A percentile compares a stretch with the other conserved stretches of the same genome.
Evolutionary conservation across 495 filamentous ascomycete species (phyloP).

Genomic region (Trichoderma virens): DNA sequence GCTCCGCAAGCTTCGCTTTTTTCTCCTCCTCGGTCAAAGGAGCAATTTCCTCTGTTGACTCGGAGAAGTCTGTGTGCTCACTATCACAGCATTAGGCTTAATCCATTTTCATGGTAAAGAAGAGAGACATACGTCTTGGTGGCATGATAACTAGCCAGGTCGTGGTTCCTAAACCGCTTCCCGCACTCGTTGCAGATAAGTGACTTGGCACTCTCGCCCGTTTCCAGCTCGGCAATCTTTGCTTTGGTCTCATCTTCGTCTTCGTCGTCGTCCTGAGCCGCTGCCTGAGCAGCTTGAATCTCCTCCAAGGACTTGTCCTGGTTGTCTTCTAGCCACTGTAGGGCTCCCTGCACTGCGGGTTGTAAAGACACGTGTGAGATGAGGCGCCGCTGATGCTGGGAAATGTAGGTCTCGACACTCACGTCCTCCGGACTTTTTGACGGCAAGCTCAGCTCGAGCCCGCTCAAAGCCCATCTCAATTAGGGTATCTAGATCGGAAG

Average conservation of each 20-base stretch:
- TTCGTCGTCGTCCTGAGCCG: slow-evolving; percentile 20
- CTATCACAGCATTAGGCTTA: slow-evolving; percentile 23
- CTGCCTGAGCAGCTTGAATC: slow-evolving; percentile 43
- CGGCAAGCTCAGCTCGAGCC: slow-evolving; percentile 68
- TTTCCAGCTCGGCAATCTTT: slow-evolving; percentile 46
- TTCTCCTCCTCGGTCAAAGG: slow-evolving; percentile 92
- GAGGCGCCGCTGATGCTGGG: slow-evolving; percentile 14
- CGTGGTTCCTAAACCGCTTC: slow-evolving; percentile 76
- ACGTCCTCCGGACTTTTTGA: slow-evolving; percentile 71
- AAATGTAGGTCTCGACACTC: slow-evolving; percentile 25
- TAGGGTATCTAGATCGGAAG: slow-evolving; percentile 66
- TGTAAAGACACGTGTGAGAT: slow-evolving; percentile 13
- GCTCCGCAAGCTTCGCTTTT: slow-evolving; percentile 64
- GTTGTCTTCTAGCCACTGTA: slow-evolving; percentile 90
- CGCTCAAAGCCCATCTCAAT: slow-evolving; percentile 93
- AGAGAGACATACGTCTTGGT: slow-evolving; percentile 58
- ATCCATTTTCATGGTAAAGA: neutral
- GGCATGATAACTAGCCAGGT: slow-evolving; percentile 83
- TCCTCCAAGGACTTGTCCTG: slow-evolving; percentile 76
- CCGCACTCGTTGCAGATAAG: slow-evolving; percentile 82
- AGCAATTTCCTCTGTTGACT: slow-evolving; percentile 84
- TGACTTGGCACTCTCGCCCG: slow-evolving; percentile 48
- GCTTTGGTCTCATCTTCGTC: slow-evolving; percentile 48
- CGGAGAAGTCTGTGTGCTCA: slow-evolving; percentile 83
- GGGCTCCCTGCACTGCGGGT: slow-evolving; percentile 67